These are phyloP conservation scores for Euptelea pleiosperma DNA, from an alignment of 164 flowering plant genomes.

Conservation along the genomic window DNA sequence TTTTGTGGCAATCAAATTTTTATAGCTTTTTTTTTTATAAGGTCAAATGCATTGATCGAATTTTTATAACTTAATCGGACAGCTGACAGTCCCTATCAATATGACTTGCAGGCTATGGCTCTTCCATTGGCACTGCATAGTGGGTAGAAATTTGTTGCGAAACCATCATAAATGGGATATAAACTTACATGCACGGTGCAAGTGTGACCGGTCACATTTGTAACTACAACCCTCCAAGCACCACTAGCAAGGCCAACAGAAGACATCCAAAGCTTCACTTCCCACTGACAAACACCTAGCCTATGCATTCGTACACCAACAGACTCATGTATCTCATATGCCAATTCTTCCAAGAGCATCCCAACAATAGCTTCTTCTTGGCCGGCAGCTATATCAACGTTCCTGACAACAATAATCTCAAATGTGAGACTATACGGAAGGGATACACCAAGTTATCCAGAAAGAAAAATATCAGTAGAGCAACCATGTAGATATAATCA, in stretches of 20 bases:
- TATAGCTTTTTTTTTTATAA: no score
- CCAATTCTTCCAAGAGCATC: slow-evolving; percentile 61
- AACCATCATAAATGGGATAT: background rate
- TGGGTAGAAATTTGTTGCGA: background rate
- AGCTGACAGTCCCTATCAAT: no score
- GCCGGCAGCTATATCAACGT: slow-evolving; percentile 44
- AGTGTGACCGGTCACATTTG: slow-evolving; percentile 96
- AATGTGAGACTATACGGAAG: slow-evolving; percentile 11
- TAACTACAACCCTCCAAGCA: slow-evolving; percentile 87
- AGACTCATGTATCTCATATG: slow-evolving; percentile 63
- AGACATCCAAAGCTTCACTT: slow-evolving; percentile 85
- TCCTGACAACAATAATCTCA: slow-evolving; percentile 45
- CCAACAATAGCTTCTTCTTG: slow-evolving; percentile 64
- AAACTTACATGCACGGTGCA: slow-evolving; percentile 86
- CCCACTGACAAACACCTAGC: slow-evolving; percentile 94
- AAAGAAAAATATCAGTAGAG: background rate
- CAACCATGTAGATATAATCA: slow-evolving; percentile 23
- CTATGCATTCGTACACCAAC: slow-evolving; percentile 92
- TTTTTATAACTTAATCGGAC: no score
- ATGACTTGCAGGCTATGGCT: no score
- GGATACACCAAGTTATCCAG: background rate
- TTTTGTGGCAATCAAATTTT: no score
- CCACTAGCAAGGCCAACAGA: slow-evolving; percentile 74
- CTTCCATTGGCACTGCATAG: no score
- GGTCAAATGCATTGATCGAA: no score